phyloP scores from a whole-genome alignment of 1,284 basidiomycete genomes.

The Psilocybe mexicana region DNA sequence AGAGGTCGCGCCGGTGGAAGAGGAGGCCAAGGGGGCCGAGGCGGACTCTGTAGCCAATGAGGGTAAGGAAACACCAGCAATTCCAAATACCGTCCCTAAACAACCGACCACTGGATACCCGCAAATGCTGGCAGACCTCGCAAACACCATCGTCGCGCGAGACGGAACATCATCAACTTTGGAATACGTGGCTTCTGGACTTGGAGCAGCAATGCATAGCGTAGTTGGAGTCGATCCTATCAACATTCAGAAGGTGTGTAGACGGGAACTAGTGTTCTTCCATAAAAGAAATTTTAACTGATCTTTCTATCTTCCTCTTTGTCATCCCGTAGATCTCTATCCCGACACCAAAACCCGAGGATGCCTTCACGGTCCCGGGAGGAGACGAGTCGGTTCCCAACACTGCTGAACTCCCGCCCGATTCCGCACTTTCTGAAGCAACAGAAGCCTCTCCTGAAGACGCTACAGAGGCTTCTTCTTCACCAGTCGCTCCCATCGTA shows the following conservation, averaged over 20 bases:
- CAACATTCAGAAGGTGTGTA: constrained; percentile 36
- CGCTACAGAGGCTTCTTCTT: constrained; percentile 16
- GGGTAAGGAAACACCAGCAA: constrained; percentile 19
- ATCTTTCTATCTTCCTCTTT: constrained; percentile 1
- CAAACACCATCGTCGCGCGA: constrained; percentile 36
- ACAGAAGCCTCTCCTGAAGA: constrained; percentile 7
- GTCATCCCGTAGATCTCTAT: constrained; percentile 30
- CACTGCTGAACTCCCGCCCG: constrained; percentile 12
- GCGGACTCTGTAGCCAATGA: constrained; percentile 5
- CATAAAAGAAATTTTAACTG: not conserved
- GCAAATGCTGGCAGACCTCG: constrained; percentile 36
- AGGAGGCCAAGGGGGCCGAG: constrained; percentile 1
- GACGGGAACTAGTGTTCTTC: not conserved
- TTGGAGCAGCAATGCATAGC: constrained; percentile 37
- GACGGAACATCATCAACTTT: constrained; percentile 40
- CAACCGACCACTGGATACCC: constrained; percentile 21
- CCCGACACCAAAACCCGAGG: constrained; percentile 29
- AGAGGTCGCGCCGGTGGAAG: not conserved
- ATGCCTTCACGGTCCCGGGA: constrained; percentile 18
- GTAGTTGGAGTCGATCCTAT: constrained; percentile 42
- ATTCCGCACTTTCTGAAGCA: constrained; percentile 11
- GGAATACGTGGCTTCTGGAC: constrained; percentile 38
- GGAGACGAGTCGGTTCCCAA: constrained; percentile 14
- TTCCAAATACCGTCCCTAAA: constrained; percentile 6
- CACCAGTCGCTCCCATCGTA: constrained; percentile 30